Percentiles rank a stretch among this genome's conserved stretches.
phyloP scores from a whole-genome alignment of 1,284 basidiomycete species.

The Apiotrichum sp. region DNA sequence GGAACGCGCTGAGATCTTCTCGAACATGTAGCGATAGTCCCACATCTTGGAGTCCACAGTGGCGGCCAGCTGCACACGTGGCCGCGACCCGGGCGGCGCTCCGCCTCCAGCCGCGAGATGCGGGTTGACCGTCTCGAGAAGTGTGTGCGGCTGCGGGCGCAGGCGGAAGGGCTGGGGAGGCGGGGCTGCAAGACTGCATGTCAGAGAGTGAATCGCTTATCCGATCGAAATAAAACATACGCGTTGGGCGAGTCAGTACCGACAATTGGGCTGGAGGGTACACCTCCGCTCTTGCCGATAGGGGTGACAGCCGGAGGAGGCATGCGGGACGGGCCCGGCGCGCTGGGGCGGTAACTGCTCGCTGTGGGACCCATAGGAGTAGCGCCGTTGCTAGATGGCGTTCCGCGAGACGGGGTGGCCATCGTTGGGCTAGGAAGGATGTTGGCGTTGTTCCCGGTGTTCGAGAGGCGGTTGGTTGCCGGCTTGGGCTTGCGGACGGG shows the following conservation, averaged over 20 bases:
- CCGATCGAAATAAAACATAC: not conserved
- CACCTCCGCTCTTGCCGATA: slow-evolving; percentile 14
- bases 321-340: slow-evolving; percentile 17
- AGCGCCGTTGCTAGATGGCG: slow-evolving; percentile 9
- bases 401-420: slow-evolving; percentile 14
- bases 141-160: slow-evolving; percentile 32
- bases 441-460: slow-evolving; percentile 23
- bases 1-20: slow-evolving; percentile 73
- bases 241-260: slow-evolving; percentile 22
- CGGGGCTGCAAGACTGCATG: slow-evolving; percentile 16
- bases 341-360: slow-evolving; percentile 19
- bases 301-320: slow-evolving; percentile 21
- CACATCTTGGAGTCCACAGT: slow-evolving; percentile 29
- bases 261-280: not conserved
- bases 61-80: slow-evolving; percentile 28
- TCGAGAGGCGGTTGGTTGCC: slow-evolving; percentile 14
- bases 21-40: slow-evolving; percentile 80
- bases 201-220: not conserved
- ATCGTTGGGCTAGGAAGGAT: slow-evolving; percentile 17
- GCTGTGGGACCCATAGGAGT: slow-evolving; percentile 6
- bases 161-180: slow-evolving; percentile 31
- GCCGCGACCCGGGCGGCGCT: slow-evolving; percentile 13
- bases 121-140: slow-evolving; percentile 45
- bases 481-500: slow-evolving; percentile 25
- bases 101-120: slow-evolving; percentile 28